Evolutionary conservation across 768 basidiomycete genomes (phyloP).

Genomic region (Mycena maculata): DNA sequence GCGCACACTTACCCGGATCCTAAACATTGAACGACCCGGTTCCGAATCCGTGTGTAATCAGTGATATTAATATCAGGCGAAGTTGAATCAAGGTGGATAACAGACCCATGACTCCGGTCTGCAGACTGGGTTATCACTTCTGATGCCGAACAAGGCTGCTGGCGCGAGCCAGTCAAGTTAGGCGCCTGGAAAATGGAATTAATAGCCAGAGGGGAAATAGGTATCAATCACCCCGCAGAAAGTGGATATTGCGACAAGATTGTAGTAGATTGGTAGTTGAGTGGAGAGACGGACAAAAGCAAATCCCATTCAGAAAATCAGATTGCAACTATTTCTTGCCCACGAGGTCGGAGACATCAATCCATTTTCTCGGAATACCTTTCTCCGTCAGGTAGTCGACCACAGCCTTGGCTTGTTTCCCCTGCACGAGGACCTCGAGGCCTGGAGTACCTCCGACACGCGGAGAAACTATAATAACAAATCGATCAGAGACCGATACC

Average conservation of each 20-base stretch:
- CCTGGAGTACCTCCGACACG: slow-evolving; percentile 67
- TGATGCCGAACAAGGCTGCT: neutral
- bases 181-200: slow-evolving; percentile 4
- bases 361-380: slow-evolving; percentile 88
- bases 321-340: slow-evolving; percentile 22
- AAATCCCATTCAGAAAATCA: neutral
- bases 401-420: slow-evolving; percentile 78
- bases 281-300: neutral
- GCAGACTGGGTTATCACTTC: no score
- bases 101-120: slow-evolving; percentile 16
- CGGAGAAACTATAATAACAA: slow-evolving; percentile 69
- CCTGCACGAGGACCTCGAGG: slow-evolving; percentile 85
- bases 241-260: no score
- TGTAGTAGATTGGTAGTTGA: neutral
- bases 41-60: neutral
- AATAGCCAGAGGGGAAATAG: neutral
- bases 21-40: neutral
- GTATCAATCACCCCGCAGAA: no score
- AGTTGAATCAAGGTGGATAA: neutral
- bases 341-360: slow-evolving; percentile 54
- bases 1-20: neutral
- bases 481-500: neutral
- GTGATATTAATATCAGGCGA: slow-evolving; percentile 12
- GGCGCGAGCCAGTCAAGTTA: no score
- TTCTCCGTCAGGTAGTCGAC: slow-evolving; percentile 72